phyloP scores from a whole-genome alignment of 225 moss, liverwort and hornwort species.

The Physcomitrium patens region DNA sequence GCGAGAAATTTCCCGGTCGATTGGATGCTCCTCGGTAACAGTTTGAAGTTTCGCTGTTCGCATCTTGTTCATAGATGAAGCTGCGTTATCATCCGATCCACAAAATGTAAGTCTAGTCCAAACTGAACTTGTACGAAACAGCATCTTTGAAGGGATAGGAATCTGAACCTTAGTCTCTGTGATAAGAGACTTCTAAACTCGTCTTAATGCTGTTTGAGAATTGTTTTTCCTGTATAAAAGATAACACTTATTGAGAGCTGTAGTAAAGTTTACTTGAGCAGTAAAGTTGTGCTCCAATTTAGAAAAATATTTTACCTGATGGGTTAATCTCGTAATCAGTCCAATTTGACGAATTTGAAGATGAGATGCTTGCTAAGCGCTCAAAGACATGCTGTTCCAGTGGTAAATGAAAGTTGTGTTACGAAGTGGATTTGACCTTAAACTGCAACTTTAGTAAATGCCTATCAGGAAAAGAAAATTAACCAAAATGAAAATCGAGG shows the following conservation, averaged over 20 bases:
- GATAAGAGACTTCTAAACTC: no score
- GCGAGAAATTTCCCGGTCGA: background rate
- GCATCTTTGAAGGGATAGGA: background rate
- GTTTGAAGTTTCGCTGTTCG: conserved; percentile 10
- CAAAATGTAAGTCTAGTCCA: background rate
- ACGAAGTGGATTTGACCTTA: background rate
- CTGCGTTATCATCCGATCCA: background rate
- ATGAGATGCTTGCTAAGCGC: background rate
- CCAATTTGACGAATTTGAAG: conserved; percentile 10
- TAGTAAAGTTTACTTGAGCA: background rate
- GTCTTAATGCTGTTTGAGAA: no score
- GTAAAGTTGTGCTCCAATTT: background rate
- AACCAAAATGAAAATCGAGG: background rate
- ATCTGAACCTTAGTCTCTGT: background rate
- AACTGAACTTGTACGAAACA: background rate
- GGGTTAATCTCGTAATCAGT: background rate
- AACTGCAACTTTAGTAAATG: background rate
- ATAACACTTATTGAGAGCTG: background rate
- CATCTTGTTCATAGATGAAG: conserved; percentile 13
- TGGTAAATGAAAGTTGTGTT: background rate
- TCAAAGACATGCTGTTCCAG: conserved; percentile 1
- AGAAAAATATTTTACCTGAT: conserved; percentile 9
- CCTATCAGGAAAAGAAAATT: background rate
- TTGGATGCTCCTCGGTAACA: conserved; percentile 16
- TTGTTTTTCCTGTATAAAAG: background rate